A percentile compares a stretch with the other conserved stretches of the same genome.
These are phyloP conservation scores for Hylodesmum podocarpum DNA, from an alignment of 306 rosid species.

Conservation along the genomic window DNA sequence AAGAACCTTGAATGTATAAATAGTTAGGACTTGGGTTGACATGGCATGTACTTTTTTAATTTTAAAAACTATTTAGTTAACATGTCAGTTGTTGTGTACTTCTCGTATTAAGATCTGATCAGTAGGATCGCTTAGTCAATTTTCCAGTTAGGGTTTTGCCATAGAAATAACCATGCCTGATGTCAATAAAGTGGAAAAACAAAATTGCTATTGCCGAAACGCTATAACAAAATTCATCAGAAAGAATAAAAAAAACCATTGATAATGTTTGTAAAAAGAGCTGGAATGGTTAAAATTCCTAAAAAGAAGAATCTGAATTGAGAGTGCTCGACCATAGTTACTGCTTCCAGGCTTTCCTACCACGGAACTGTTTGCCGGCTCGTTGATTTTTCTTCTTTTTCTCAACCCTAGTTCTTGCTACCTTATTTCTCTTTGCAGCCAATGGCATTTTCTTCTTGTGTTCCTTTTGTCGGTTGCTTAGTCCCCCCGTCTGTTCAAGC, in stretches of 20 bases:
- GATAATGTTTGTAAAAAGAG: background rate
- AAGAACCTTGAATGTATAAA: no score
- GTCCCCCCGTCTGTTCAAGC: slow-evolving; percentile 72
- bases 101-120: no score
- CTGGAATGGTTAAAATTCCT: background rate
- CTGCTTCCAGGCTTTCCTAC: slow-evolving; percentile 71
- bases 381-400: slow-evolving; percentile 55
- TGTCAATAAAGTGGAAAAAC: background rate
- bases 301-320: background rate
- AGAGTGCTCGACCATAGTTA: background rate
- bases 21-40: no score
- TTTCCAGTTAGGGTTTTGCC: no score
- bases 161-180: no score
- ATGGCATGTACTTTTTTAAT: no score
- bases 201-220: background rate
- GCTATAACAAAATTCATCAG: background rate
- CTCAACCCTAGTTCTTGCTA: slow-evolving; percentile 44
- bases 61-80: no score
- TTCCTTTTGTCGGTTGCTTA: slow-evolving; percentile 83
- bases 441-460: slow-evolving; percentile 78
- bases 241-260: no score
- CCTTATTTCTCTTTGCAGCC: slow-evolving; percentile 67
- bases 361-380: slow-evolving; percentile 71
- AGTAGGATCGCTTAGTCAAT: no score
- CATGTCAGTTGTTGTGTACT: no score